A percentile compares a stretch with the other conserved stretches of the same genome.
Conservation (phyloP, 768 basidiomycete species). For the Amanita pallidorosea region DNA sequence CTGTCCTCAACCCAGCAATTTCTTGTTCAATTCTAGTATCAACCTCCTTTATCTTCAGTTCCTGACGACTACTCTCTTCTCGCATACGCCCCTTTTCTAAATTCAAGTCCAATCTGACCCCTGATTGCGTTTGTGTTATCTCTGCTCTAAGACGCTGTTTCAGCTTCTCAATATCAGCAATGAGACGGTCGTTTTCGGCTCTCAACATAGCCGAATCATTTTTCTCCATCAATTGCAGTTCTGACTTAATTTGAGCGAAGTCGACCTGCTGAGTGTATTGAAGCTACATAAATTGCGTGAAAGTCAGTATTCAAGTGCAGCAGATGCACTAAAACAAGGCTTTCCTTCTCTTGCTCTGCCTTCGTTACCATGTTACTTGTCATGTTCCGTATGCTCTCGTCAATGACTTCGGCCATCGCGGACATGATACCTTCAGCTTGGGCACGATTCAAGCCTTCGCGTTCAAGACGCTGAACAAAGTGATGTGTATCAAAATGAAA, state of each 20-base stretch:
- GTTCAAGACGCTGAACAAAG: slow-evolving; percentile 84
- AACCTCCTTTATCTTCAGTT: slow-evolving; percentile 95
- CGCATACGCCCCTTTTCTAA: slow-evolving; percentile 93
- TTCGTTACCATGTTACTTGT: slow-evolving; percentile 93
- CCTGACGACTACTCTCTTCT: slow-evolving; percentile 85
- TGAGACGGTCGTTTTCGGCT: slow-evolving; percentile 91
- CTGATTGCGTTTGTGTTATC: slow-evolving; percentile 84
- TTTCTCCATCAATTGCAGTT: slow-evolving; percentile 92
- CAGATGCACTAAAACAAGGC: slow-evolving; percentile 7
- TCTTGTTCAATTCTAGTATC: slow-evolving; percentile 96
- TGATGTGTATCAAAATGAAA: slow-evolving; percentile 96
- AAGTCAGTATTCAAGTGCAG: background rate
- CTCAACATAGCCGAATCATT: slow-evolving; percentile 94
- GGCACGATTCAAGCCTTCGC: slow-evolving; percentile 77
- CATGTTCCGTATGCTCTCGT: slow-evolving; percentile 95
- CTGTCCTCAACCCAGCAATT: slow-evolving; percentile 76
- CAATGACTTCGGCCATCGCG: slow-evolving; percentile 93
- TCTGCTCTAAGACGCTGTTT: slow-evolving; percentile 91
- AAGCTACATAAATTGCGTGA: slow-evolving; percentile 34
- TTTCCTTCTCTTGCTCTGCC: slow-evolving; percentile 91
- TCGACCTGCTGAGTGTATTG: slow-evolving; percentile 95
- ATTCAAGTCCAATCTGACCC: slow-evolving; percentile 90
- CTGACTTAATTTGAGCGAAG: slow-evolving; percentile 93
- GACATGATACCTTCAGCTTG: slow-evolving; percentile 98
- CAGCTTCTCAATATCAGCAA: slow-evolving; percentile 86